These are phyloP conservation scores for Russula sp. DNA, from an alignment of 768 basidiomycete species.

Conservation along the genomic window DNA sequence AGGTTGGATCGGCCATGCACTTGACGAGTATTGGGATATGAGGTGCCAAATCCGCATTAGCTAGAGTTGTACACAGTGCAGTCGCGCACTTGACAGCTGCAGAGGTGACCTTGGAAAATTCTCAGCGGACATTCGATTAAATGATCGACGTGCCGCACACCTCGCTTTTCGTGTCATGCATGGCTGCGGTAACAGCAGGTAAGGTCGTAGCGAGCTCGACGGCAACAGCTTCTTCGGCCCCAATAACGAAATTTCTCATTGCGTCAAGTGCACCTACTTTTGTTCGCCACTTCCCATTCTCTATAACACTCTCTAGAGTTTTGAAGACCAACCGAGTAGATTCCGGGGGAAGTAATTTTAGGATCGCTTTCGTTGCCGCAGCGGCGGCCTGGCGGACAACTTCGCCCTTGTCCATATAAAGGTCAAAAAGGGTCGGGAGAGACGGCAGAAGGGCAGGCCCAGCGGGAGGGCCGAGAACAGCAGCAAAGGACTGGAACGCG, in stretches of 20 bases:
- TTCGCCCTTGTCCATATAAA: conserved; percentile 92
- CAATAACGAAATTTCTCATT: conserved; percentile 64
- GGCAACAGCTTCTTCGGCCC: conserved; percentile 73
- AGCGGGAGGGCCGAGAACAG: conserved; percentile 58
- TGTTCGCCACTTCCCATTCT: conserved; percentile 86
- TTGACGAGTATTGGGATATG: conserved; percentile 88
- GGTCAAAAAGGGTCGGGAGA: conserved; percentile 71
- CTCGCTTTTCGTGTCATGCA: conserved; percentile 97
- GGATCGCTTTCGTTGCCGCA: conserved; percentile 72
- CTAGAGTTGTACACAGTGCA: conserved; percentile 80
- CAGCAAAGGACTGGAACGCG: conserved; percentile 69
- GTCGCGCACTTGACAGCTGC: conserved; percentile 89
- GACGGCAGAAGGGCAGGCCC: conserved; percentile 74
- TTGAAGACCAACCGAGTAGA: conserved; percentile 63
- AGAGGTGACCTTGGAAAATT: conserved; percentile 57
- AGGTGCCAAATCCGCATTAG: conserved; percentile 86
- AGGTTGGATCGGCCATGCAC: conserved; percentile 87
- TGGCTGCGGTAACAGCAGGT: conserved; percentile 80
- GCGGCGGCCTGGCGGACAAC: conserved; percentile 81
- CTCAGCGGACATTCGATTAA: conserved; percentile 11
- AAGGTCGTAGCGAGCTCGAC: conserved; percentile 73
- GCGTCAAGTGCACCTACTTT: conserved; percentile 93
- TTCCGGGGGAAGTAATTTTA: conserved; percentile 82
- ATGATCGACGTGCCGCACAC: conserved; percentile 37
- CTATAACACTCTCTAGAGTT: conserved; percentile 65